These are phyloP conservation scores for Mycena rosella DNA, from an alignment of 768 basidiomycete genomes.

Conservation along the genomic window DNA sequence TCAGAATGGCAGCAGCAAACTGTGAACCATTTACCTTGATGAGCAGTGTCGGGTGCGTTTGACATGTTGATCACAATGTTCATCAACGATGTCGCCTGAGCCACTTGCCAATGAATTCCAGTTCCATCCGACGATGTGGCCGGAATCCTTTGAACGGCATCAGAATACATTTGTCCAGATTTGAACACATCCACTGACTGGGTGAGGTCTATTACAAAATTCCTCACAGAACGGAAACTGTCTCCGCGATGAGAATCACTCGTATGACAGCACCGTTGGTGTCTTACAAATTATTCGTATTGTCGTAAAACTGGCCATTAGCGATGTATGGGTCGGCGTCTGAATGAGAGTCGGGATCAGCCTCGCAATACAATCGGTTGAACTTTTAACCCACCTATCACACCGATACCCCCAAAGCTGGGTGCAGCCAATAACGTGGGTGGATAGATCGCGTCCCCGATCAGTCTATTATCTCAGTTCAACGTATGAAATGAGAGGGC, in stretches of 20 bases:
- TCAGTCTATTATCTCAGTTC: slow-evolving; percentile 49
- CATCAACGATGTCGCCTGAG: slow-evolving; percentile 80
- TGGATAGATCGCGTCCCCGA: slow-evolving; percentile 78
- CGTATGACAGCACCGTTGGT: slow-evolving; percentile 59
- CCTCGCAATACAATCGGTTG: slow-evolving; percentile 52
- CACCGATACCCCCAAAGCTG: slow-evolving; percentile 76
- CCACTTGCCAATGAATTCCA: too few relatives aligned
- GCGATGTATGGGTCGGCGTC: slow-evolving; percentile 83
- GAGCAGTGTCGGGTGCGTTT: slow-evolving; percentile 68
- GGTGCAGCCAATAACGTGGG: slow-evolving; percentile 76
- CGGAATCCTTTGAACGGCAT: slow-evolving; percentile 68
- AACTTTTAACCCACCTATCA: slow-evolving; percentile 76
- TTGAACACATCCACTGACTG: slow-evolving; percentile 46
- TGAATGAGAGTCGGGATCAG: slow-evolving; percentile 39
- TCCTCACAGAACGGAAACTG: slow-evolving; percentile 79
- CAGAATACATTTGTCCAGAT: slow-evolving; percentile 40
- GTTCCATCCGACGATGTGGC: slow-evolving; percentile 54
- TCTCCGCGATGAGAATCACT: not conserved
- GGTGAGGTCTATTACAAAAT: slow-evolving; percentile 78
- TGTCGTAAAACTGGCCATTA: slow-evolving; percentile 71
- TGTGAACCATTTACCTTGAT: slow-evolving; percentile 71
- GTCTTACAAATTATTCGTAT: slow-evolving; percentile 75
- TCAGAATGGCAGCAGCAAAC: slow-evolving; percentile 43
- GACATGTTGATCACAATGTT: slow-evolving; percentile 84
- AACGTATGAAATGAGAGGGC: not conserved